Evolutionary conservation across 2,329 filamentous ascomycete genomes (phyloP).

Genomic region (Hypoxylon rubiginosum): DNA sequence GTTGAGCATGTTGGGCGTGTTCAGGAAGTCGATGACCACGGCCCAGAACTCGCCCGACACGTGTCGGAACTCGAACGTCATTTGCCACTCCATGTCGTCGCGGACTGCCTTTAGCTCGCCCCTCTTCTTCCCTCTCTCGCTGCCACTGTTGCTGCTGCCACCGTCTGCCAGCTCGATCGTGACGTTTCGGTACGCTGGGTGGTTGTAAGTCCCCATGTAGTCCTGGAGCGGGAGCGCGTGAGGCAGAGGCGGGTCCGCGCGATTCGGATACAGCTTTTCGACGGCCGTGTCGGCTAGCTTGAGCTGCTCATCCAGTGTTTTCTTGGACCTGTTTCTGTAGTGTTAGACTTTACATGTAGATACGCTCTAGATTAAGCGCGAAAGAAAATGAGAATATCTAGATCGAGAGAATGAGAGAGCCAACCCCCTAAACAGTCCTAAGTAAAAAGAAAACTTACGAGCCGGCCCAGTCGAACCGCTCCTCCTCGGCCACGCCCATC

Average conservation of each 20-base stretch:
- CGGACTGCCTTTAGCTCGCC: slow-evolving; percentile 47
- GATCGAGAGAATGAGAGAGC: background rate
- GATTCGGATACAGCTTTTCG: slow-evolving; percentile 55
- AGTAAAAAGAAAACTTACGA: slow-evolving; percentile 43
- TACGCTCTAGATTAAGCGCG: background rate
- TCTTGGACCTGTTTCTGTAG: slow-evolving; percentile 29
- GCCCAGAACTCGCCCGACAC: slow-evolving; percentile 56
- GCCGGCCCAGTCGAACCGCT: slow-evolving; percentile 55
- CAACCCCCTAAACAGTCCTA: background rate
- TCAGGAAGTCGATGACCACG: slow-evolving; percentile 48
- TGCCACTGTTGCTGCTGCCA: background rate
- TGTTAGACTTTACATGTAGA: background rate
- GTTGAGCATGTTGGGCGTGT: slow-evolving; percentile 45
- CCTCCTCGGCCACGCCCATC: slow-evolving; percentile 51
- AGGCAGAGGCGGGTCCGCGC: slow-evolving; percentile 53
- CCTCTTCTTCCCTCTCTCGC: background rate
- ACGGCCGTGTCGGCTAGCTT: slow-evolving; percentile 51
- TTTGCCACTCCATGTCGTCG: slow-evolving; percentile 51
- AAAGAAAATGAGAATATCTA: background rate
- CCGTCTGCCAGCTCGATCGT: slow-evolving; percentile 42
- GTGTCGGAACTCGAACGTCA: slow-evolving; percentile 52
- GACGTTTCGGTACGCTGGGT: slow-evolving; percentile 59
- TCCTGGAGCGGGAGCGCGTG: slow-evolving; percentile 52
- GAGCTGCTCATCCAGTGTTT: slow-evolving; percentile 35
- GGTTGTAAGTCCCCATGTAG: slow-evolving; percentile 60